phyloP scores from a whole-genome alignment of 208 protist genomes.

The Acanthamoeba castellanii region DNA sequence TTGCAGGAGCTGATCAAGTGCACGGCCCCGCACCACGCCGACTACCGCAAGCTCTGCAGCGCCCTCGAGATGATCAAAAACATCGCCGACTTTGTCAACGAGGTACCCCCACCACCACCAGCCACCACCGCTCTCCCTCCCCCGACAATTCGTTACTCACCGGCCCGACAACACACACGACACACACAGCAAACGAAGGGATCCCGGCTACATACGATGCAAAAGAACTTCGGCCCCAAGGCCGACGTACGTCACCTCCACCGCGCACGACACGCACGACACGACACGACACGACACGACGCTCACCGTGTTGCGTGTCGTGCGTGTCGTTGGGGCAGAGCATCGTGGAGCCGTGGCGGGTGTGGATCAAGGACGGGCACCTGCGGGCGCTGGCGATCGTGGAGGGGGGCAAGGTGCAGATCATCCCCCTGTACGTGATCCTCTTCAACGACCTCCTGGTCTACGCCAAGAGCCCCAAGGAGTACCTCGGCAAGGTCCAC shows the following conservation, averaged over 20 bases:
- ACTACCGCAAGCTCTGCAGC: conserved; percentile 48
- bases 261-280: background rate
- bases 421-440: conserved; percentile 47
- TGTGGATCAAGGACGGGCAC: conserved; percentile 59
- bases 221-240: conserved; percentile 32
- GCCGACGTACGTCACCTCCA: background rate
- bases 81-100: conserved; percentile 66
- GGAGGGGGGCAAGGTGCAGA: conserved; percentile 37
- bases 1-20: conserved; percentile 56
- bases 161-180: background rate
- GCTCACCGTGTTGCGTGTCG: background rate
- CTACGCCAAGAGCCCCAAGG: conserved; percentile 36
- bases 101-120: background rate
- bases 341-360: conserved; percentile 35
- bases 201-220: background rate
- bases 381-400: conserved; percentile 34
- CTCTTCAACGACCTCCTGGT: conserved; percentile 63
- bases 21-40: conserved; percentile 42
- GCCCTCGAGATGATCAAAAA: conserved; percentile 53
- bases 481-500: conserved; percentile 61
- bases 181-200: background rate
- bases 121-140: background rate
- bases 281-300: background rate
- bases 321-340: background rate
- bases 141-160: background rate